phyloP scores from a whole-genome alignment of 2,329 filamentous ascomycete species.

The Huntiella omanensis region DNA sequence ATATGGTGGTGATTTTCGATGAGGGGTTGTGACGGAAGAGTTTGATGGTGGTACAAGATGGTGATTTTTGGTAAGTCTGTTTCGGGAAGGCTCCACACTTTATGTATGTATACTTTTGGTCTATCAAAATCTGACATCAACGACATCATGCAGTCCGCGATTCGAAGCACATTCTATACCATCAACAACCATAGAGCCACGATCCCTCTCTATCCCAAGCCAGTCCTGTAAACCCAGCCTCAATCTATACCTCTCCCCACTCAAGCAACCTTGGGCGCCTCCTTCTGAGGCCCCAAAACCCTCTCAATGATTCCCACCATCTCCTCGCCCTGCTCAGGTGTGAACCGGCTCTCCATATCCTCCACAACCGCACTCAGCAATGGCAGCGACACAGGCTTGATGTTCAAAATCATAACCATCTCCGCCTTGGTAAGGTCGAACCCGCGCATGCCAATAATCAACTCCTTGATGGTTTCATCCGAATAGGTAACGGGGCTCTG shows the following conservation, averaged over 20 bases:
- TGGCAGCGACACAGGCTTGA: slow-evolving; percentile 37
- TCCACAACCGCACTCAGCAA: slow-evolving; percentile 46
- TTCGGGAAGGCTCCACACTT: too few relatives aligned
- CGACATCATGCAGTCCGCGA: too few relatives aligned
- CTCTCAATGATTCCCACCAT: slow-evolving; percentile 38
- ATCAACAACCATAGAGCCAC: too few relatives aligned
- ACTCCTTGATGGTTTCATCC: slow-evolving; percentile 28
- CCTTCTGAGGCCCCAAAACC: slow-evolving; percentile 31
- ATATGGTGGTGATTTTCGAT: background rate
- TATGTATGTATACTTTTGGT: too few relatives aligned
- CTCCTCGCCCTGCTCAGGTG: slow-evolving; percentile 36
- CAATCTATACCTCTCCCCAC: background rate
- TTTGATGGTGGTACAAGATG: slow-evolving; percentile 9
- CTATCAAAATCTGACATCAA: too few relatives aligned
- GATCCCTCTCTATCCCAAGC: background rate
- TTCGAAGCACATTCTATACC: too few relatives aligned
- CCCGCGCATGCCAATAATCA: slow-evolving; percentile 35
- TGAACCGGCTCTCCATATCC: slow-evolving; percentile 43
- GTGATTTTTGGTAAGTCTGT: too few relatives aligned
- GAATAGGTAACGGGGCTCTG: slow-evolving; percentile 35
- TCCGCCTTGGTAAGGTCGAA: slow-evolving; percentile 50
- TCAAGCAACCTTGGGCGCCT: slow-evolving; percentile 16
- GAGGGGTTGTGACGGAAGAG: slow-evolving; percentile 1
- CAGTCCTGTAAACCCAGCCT: slow-evolving; percentile 3
- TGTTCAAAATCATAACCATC: slow-evolving; percentile 48